Percentiles rank a stretch among this genome's conserved stretches.
Evolutionary conservation across 148 eudicot genomes (phyloP).

Genomic region (Spergularia bocconei): DNA sequence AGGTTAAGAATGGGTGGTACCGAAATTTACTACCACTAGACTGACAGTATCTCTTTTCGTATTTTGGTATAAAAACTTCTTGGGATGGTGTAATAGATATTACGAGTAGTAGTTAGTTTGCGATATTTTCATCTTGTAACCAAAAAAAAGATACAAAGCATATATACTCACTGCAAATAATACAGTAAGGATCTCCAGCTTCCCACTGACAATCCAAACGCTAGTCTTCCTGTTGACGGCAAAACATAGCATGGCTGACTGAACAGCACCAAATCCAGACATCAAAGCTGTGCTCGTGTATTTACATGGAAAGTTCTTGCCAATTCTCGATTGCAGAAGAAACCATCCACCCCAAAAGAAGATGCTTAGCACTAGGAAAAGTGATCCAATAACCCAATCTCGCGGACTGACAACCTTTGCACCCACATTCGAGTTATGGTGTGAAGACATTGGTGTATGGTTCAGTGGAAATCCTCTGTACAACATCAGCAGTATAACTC

Average conservation of each 20-base stretch:
- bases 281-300: slow-evolving; percentile 63
- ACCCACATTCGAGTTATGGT: slow-evolving; percentile 6
- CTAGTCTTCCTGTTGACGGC: slow-evolving; percentile 36
- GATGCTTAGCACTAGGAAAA: slow-evolving; percentile 42
- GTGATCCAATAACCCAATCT: slow-evolving; percentile 46
- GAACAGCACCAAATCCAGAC: slow-evolving; percentile 61
- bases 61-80: no score
- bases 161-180: slow-evolving; percentile 61
- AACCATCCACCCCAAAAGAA: slow-evolving; percentile 76
- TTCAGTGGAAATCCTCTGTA: slow-evolving; percentile 57
- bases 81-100: no score
- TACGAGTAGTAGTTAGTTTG: no score
- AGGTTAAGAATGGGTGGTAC: no score
- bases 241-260: slow-evolving; percentile 45
- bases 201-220: slow-evolving; percentile 60
- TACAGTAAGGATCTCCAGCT: slow-evolving; percentile 45
- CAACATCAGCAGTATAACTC: slow-evolving; percentile 47
- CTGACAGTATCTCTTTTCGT: no score
- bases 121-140: no score
- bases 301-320: slow-evolving; percentile 49
- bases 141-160: no score
- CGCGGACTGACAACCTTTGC: slow-evolving; percentile 11
- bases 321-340: slow-evolving; percentile 57
- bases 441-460: slow-evolving; percentile 1
- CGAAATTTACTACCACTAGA: no score